Base-by-base conservation (phyloP, 2,329 filamentous ascomycete genomes). In the Fusarium paranaense region DNA sequence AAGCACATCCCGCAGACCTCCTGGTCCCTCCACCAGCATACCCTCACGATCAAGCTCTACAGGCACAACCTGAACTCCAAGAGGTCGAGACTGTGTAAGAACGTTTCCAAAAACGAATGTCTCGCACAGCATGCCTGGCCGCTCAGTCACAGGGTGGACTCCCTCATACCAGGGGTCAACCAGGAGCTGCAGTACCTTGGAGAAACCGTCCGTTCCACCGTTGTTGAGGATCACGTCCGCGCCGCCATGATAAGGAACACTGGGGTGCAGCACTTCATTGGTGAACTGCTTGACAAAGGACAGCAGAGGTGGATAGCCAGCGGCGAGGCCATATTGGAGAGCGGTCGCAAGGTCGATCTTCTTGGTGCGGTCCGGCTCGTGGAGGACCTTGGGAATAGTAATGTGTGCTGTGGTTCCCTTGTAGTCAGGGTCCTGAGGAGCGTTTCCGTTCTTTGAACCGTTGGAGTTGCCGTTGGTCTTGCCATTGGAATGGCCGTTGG, bases 201-300 rank as follows among this genome's bases (percentile, higher is more conserved):
- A 85, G 78, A 97, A 93, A 37, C 95, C 95, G 85, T 98, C 95
- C 1, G 95, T 98, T 32, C 92, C 90, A 65, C 95, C 95, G 80
- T 92, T 93, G 10, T 93, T 95, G 75, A 97, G 84, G 66, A 95
- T 88, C 63, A 97, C 89, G 63, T 96, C 94, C 6, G 93, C 91
- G 0, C 94, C 94, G 68, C 86, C 91, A 66, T 87, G 86, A 80
- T 98, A 98, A 6, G 95, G 94, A 9, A 95, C 89, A 76, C 93
- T 92, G 3, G 94, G 95, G 81, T 98, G 94, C 61, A 98, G 86
- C 76, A 94, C 88, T 64, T 95, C 87, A 67, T 91, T 89, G 6
- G 91, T 88, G 82, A 98, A 97, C 80, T 95, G 90, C 70, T 93
- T 91, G 65, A 98, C 83, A 83, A 95, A 98, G 52, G 90, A 90